These are phyloP conservation scores for Candida gigantensis DNA, from an alignment of 1,139 yeast genomes.

Conservation along the genomic window DNA sequence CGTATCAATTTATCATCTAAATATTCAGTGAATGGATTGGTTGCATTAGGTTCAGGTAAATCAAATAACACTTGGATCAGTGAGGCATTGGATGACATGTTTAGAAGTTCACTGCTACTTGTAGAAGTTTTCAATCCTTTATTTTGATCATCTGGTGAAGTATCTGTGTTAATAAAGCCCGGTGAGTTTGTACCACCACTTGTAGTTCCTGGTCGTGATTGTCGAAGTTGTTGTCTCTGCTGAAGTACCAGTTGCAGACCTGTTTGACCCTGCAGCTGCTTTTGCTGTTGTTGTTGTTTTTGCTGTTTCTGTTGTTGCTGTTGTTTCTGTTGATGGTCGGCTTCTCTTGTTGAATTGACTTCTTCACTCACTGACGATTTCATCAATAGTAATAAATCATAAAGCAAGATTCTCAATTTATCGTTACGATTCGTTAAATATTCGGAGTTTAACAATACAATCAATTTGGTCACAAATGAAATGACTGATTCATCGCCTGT, in stretches of 20 bases:
- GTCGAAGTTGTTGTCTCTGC: too few species aligned
- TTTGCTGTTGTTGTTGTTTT: too few species aligned
- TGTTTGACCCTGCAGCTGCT: too few species aligned
- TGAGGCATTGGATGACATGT: conserved; percentile 1
- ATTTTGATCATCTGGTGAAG: too few species aligned
- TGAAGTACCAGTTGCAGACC: too few species aligned
- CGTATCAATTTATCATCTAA: conserved; percentile 23
- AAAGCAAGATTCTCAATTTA: conserved; percentile 57
- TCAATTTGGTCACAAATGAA: conserved; percentile 45
- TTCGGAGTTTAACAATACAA: conserved; percentile 45
- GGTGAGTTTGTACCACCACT: too few species aligned
- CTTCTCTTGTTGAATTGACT: conserved; percentile 18
- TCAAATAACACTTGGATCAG: conserved; percentile 26
- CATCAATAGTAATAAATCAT: conserved; percentile 62
- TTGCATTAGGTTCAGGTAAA: conserved; percentile 35
- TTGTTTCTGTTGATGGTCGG: conserved; percentile 5
- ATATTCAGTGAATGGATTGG: conserved; percentile 27
- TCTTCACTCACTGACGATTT: conserved; percentile 39
- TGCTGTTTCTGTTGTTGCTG: too few species aligned
- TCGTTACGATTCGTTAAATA: conserved; percentile 42
- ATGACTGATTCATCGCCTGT: conserved; percentile 31
- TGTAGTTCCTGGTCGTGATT: too few species aligned
- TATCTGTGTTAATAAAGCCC: too few species aligned
- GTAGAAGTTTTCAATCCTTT: too few species aligned
- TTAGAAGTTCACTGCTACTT: too few species aligned